phyloP scores from a whole-genome alignment of 2,329 filamentous ascomycete genomes.

The Hypoxylon sp. region DNA sequence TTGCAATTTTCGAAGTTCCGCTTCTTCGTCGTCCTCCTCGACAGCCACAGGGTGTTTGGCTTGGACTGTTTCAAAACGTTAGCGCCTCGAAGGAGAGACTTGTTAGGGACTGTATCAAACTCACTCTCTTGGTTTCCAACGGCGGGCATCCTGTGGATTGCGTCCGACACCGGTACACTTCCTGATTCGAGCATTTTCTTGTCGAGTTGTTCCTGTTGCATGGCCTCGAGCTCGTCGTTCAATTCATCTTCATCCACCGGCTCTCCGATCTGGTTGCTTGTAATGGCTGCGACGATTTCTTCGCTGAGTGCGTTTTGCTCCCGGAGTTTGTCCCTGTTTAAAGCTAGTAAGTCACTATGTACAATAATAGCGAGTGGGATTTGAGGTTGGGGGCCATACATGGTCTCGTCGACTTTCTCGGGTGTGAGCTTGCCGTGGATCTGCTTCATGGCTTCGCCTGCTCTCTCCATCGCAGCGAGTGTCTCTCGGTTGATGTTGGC shows the following conservation, averaged over 20 bases:
- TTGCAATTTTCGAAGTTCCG: slow-evolving; percentile 91
- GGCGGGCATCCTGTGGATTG: slow-evolving; percentile 81
- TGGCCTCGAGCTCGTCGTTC: slow-evolving; percentile 84
- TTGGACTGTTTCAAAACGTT: slow-evolving; percentile 61
- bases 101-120: slow-evolving; percentile 56
- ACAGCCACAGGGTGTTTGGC: slow-evolving; percentile 63
- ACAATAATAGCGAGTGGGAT: slow-evolving; percentile 5
- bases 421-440: slow-evolving; percentile 93
- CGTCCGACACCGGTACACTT: slow-evolving; percentile 83
- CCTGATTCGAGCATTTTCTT: slow-evolving; percentile 94
- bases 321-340: slow-evolving; percentile 83
- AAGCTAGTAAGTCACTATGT: slow-evolving; percentile 29
- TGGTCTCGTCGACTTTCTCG: slow-evolving; percentile 94
- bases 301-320: slow-evolving; percentile 95
- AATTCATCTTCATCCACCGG: slow-evolving; percentile 88
- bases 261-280: slow-evolving; percentile 76
- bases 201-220: slow-evolving; percentile 95
- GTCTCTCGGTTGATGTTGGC: slow-evolving; percentile 99
- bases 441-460: slow-evolving; percentile 89
- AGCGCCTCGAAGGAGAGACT: slow-evolving; percentile 24
- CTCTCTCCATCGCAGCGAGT: slow-evolving; percentile 92
- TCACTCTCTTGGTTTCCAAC: slow-evolving; percentile 82
- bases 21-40: slow-evolving; percentile 95
- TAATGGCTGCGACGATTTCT: slow-evolving; percentile 91
- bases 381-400: slow-evolving; percentile 72